These are phyloP conservation scores for Pleurotus tuoliensis DNA, from an alignment of 768 basidiomycete genomes.

Conservation along the genomic window DNA sequence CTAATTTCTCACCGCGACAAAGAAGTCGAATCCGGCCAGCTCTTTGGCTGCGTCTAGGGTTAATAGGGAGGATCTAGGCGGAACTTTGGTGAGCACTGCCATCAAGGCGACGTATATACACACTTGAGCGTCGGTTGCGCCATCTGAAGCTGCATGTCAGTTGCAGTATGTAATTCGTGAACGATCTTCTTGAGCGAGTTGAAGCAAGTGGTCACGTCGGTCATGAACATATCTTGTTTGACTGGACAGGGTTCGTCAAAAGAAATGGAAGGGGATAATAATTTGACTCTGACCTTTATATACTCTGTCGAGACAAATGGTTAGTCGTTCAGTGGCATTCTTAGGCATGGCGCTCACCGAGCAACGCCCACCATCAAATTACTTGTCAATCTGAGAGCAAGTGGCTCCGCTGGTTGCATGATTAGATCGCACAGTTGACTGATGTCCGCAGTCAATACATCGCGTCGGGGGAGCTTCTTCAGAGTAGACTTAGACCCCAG, in stretches of 20 bases:
- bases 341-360: slow-evolving; percentile 44
- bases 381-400: slow-evolving; percentile 83
- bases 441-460: slow-evolving; percentile 84
- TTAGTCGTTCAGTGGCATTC: neutral
- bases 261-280: neutral
- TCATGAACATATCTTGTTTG: slow-evolving; percentile 79
- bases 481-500: slow-evolving; percentile 85
- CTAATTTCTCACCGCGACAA: slow-evolving; percentile 47
- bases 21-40: slow-evolving; percentile 56
- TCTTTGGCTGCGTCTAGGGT: slow-evolving; percentile 46
- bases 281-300: slow-evolving; percentile 38
- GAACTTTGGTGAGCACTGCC: slow-evolving; percentile 2
- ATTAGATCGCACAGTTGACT: slow-evolving; percentile 77
- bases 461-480: slow-evolving; percentile 77
- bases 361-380: slow-evolving; percentile 89
- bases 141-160: slow-evolving; percentile 64
- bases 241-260: slow-evolving; percentile 36
- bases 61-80: slow-evolving; percentile 42
- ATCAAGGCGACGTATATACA: slow-evolving; percentile 11
- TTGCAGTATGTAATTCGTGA: slow-evolving; percentile 52
- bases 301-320: slow-evolving; percentile 25
- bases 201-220: slow-evolving; percentile 78
- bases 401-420: slow-evolving; percentile 76
- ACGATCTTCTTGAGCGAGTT: slow-evolving; percentile 75
- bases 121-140: slow-evolving; percentile 63